Evolutionary conservation across 164 flowering plant genomes (phyloP), one percentile per base, ranked within the genome.

Genomic region (Akebia trifoliata): DNA sequence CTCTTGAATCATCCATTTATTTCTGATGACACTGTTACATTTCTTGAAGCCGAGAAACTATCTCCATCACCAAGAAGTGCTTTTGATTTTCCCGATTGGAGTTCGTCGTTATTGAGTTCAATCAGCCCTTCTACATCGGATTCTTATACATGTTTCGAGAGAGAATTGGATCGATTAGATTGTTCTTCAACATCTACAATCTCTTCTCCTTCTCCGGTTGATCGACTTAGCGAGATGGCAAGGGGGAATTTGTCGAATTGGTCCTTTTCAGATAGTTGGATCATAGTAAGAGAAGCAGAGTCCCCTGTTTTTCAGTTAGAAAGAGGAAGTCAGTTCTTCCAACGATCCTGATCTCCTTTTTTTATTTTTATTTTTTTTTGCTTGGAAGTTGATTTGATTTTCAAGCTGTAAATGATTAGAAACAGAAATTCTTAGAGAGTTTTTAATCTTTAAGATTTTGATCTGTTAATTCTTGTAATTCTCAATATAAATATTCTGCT

Each of bases 1-100:
- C 76, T 86, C 9, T 15, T 86, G 64, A 40, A 56, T 15, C 93
- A 86, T 38, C 84, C 87, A 0, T 86, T 81, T 58, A 48, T 76
- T 3, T 54, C 60, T 1, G 65, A 50, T 8, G 37, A 28, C 20
- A 39, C 50, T n/a, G 62, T 60, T 21, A 18, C 60, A 29, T 49
- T 24, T 6, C 17, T 4, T 1, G 36, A 14, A 28, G 1, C 14
- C 2, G 56, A 40, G 14, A 45, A 32, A 28, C 17, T 32, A 31
- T 60, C 38, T 55, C 42, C 30, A 34, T 76, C 83, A 40, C 83
- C 83, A 9, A 76, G 66, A 17, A 60, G 81, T 35, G 68, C 77
- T 18, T 70, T 79, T 35, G 79, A 74, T 57, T 68, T 72, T 31
- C 74, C 77, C 10, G 66, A 66, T 35, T 72, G 74, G 72, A 44